Evolutionary conservation across 805 yeast genomes (phyloP).

Genomic region (Wickerhamiella sorbophila): DNA sequence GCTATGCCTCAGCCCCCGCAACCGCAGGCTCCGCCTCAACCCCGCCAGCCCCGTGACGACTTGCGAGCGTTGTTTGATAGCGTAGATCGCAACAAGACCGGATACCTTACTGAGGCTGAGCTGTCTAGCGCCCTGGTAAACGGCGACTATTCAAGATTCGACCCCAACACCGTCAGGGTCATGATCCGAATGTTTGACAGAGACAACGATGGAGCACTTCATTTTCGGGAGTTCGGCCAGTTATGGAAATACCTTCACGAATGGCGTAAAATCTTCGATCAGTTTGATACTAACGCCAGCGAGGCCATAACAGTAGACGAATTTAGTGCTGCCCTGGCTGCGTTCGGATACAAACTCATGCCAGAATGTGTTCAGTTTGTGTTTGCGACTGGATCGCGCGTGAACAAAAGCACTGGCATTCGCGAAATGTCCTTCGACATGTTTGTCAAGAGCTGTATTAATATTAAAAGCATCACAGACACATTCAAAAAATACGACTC

Average conservation of each 20-base stretch:
- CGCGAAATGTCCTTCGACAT: slow-evolving; percentile 52
- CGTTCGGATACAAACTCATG: slow-evolving; percentile 51
- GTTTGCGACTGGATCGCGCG: slow-evolving; percentile 40
- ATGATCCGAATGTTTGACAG: slow-evolving; percentile 53
- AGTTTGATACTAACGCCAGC: slow-evolving; percentile 44
- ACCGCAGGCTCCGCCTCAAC: background rate
- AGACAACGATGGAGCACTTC: slow-evolving; percentile 31
- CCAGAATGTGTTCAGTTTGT: slow-evolving; percentile 42
- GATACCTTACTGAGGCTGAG: slow-evolving; percentile 42
- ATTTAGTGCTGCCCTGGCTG: slow-evolving; percentile 43
- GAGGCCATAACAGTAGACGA: slow-evolving; percentile 54
- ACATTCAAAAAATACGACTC: slow-evolving; percentile 63
- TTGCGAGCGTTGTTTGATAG: slow-evolving; percentile 40
- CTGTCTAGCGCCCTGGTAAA: slow-evolving; percentile 44
- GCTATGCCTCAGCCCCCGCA: background rate
- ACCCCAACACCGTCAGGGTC: slow-evolving; percentile 41
- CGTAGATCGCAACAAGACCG: slow-evolving; percentile 41
- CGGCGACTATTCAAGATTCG: slow-evolving; percentile 49
- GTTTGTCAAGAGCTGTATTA: slow-evolving; percentile 68
- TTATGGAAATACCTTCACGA: slow-evolving; percentile 55
- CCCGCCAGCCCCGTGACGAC: slow-evolving; percentile 8
- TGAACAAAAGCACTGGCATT: slow-evolving; percentile 19
- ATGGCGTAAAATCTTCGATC: slow-evolving; percentile 49
- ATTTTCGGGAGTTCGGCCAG: slow-evolving; percentile 47
- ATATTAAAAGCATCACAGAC: slow-evolving; percentile 63